Evolutionary conservation across 768 basidiomycete species (phyloP).

Genomic region (Mycena vitilis): DNA sequence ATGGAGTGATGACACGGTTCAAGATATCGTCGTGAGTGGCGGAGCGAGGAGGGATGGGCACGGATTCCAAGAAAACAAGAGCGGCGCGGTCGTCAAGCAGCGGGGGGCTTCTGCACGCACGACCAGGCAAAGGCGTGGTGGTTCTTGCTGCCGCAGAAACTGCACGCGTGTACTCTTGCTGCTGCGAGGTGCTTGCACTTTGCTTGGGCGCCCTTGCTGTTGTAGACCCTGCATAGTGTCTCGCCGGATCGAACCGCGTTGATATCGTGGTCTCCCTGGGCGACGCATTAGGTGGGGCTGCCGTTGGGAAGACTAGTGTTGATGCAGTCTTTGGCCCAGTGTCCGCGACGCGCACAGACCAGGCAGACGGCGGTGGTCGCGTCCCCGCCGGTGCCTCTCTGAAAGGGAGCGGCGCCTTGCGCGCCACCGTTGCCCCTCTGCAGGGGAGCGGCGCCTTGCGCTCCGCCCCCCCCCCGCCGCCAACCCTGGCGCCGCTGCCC

Average conservation of each 20-base stretch:
- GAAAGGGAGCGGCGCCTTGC: conserved; percentile 7
- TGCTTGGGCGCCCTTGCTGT: not conserved
- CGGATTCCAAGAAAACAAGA: conserved; percentile 4
- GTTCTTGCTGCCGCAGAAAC: not conserved
- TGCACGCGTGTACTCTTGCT: not conserved
- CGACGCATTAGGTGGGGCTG: not conserved
- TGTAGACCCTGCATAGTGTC: not conserved
- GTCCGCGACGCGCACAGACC: not conserved
- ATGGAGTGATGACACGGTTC: not conserved
- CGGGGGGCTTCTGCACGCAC: not conserved
- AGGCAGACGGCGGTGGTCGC: not conserved
- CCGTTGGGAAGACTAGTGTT: not conserved
- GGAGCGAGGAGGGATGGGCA: not conserved
- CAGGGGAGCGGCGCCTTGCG: no score
- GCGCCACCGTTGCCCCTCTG: no score
- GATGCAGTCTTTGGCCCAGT: not conserved
- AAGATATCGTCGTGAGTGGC: not conserved
- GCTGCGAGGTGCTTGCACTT: not conserved
- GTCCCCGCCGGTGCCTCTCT: not conserved
- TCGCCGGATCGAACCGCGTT: not conserved
- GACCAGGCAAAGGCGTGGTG: conserved; percentile 9
- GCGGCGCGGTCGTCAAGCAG: not conserved
- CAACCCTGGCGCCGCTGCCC: not conserved
- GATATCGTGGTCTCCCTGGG: not conserved
- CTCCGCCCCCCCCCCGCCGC: not conserved